These are phyloP conservation scores for Rosa multiflora DNA, from an alignment of 306 rosid species.

Conservation along the genomic window DNA sequence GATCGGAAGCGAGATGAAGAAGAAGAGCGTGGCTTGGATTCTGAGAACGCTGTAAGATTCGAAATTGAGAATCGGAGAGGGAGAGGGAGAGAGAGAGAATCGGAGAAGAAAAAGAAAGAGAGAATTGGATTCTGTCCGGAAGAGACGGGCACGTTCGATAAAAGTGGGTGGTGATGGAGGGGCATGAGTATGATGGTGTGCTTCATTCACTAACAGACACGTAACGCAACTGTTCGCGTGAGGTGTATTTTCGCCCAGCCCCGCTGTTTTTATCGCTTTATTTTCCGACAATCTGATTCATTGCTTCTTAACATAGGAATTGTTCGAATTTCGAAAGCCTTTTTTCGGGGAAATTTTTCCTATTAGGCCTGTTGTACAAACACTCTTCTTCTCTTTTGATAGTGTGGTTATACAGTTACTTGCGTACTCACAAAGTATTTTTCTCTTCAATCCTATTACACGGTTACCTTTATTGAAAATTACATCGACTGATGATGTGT, in stretches of 20 bases:
- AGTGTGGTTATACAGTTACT: too few relatives aligned
- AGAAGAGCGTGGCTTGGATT: background rate
- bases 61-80: background rate
- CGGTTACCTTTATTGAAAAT: too few relatives aligned
- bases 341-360: too few relatives aligned
- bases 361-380: too few relatives aligned
- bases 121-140: background rate
- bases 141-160: slow-evolving; percentile 22
- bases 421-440: too few relatives aligned
- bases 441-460: too few relatives aligned
- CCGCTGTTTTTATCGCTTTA: background rate
- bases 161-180: slow-evolving; percentile 13
- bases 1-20: slow-evolving; percentile 25
- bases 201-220: slow-evolving; percentile 6
- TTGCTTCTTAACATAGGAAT: too few relatives aligned
- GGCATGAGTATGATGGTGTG: background rate
- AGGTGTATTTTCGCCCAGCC: background rate
- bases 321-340: too few relatives aligned
- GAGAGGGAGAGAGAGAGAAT: background rate
- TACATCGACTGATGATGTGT: too few relatives aligned
- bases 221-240: slow-evolving; percentile 10
- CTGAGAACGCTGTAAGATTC: background rate
- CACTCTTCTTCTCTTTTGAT: too few relatives aligned
- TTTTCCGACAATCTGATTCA: too few relatives aligned
- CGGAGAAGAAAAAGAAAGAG: background rate